Percentiles rank a stretch among this genome's conserved stretches.
Conservation (phyloP, 371 early-diverging fungal genomes). For the Syncephalastrum sp. region DNA sequence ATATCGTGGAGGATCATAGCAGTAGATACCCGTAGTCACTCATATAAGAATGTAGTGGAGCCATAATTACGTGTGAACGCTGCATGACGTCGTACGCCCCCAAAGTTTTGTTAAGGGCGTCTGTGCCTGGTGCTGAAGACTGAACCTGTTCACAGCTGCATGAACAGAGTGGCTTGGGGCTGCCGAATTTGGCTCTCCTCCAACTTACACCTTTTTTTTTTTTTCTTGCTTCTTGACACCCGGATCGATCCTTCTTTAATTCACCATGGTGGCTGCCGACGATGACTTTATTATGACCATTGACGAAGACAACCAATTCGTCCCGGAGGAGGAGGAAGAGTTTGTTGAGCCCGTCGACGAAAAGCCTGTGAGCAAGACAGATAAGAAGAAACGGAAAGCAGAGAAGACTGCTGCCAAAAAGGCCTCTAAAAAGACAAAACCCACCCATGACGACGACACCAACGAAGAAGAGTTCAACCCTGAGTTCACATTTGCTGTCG, state of each 20-base stretch:
- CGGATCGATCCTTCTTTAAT: too few relatives aligned
- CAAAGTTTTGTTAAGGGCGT: too few relatives aligned
- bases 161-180: too few relatives aligned
- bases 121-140: too few relatives aligned
- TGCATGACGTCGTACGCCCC: too few relatives aligned
- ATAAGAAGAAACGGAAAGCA: conserved; percentile 22
- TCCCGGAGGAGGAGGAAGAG: conserved; percentile 36
- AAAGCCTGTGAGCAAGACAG: conserved; percentile 24
- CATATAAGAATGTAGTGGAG: too few relatives aligned
- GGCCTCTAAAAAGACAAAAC: not conserved
- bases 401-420: conserved; percentile 29
- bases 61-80: too few relatives aligned
- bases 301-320: conserved; percentile 67
- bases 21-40: too few relatives aligned
- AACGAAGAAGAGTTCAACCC: conserved; percentile 55
- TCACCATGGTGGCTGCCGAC: conserved; percentile 5
- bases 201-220: not conserved
- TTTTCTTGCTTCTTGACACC: not conserved
- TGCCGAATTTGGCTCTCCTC: not conserved
- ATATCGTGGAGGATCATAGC: too few relatives aligned
- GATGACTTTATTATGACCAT: conserved; percentile 83
- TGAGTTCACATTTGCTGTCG: conserved; percentile 75
- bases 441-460: conserved; percentile 21
- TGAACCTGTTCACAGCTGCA: too few relatives aligned
- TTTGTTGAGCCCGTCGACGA: conserved; percentile 16